Evolutionary conservation across 2,329 filamentous ascomycete genomes (phyloP).

Genomic region (Tolypocladium guangdongense): DNA sequence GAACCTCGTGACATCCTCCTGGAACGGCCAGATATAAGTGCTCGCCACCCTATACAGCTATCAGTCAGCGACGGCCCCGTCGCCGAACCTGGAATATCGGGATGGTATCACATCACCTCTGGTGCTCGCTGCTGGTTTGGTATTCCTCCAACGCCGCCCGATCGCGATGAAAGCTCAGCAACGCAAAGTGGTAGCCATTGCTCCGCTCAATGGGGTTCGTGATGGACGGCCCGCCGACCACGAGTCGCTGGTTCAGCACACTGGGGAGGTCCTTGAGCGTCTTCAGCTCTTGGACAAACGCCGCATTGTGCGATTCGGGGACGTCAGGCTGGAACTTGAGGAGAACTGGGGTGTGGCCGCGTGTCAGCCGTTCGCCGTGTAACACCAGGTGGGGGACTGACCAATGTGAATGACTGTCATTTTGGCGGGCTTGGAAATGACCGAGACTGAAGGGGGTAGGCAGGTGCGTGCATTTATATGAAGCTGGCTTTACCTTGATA

Average conservation of each 20-base stretch:
- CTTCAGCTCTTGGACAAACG: constrained; percentile 35
- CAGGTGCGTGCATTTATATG: neutral
- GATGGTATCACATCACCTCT: constrained; percentile 24
- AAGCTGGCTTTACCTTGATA: too few relatives aligned
- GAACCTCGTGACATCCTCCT: constrained; percentile 40
- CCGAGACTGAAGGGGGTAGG: neutral
- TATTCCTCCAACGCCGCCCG: constrained; percentile 35
- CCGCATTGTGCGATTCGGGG: constrained; percentile 27
- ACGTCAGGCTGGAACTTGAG: constrained; percentile 37
- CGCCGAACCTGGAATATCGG: neutral
- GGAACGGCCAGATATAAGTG: constrained; percentile 39
- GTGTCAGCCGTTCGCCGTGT: neutral
- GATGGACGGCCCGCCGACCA: constrained; percentile 41
- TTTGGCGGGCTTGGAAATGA: neutral
- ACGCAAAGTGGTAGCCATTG: constrained; percentile 39
- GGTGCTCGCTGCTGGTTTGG: constrained; percentile 40
- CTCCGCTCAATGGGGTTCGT: constrained; percentile 40
- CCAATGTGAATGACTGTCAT: constrained; percentile 27
- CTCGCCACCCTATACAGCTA: constrained; percentile 33
- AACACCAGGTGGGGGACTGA: constrained; percentile 3
- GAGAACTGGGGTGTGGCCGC: constrained; percentile 23
- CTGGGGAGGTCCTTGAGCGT: constrained; percentile 35
- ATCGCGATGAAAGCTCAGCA: constrained; percentile 40
- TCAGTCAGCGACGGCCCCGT: neutral
- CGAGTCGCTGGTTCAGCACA: constrained; percentile 34